These are phyloP conservation scores for Talaromyces liani DNA, from an alignment of 495 filamentous ascomycete species.

Conservation along the genomic window DNA sequence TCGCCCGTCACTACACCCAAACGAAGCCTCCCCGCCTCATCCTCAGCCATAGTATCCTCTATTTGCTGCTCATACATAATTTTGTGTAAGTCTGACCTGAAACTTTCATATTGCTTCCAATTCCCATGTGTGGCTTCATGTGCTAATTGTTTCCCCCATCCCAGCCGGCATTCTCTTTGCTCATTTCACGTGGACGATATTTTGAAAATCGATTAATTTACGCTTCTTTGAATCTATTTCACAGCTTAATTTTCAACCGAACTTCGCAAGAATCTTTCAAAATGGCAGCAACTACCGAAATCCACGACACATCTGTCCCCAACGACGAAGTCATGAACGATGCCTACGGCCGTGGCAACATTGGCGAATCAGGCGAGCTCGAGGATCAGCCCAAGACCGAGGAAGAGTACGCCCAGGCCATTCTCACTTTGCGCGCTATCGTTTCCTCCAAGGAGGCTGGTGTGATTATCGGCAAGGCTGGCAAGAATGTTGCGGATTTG, in stretches of 20 bases:
- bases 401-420: constrained; percentile 87
- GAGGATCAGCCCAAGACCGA: constrained; percentile 77
- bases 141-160: neutral
- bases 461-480: constrained; percentile 96
- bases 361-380: constrained; percentile 53
- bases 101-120: neutral
- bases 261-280: constrained; percentile 11
- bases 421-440: constrained; percentile 91
- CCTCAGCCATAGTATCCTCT: constrained; percentile 1
- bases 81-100: neutral
- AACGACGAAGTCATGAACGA: constrained; percentile 42
- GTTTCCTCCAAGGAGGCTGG: constrained; percentile 98
- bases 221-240: neutral
- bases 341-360: constrained; percentile 36
- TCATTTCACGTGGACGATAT: neutral
- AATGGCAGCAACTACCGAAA: constrained; percentile 40
- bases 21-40: constrained; percentile 4
- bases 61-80: neutral
- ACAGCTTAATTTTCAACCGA: neutral
- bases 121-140: neutral
- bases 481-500: constrained; percentile 95
- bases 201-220: neutral
- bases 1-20: neutral
- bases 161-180: neutral
- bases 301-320: constrained; percentile 32